Evolutionary conservation across 2,329 filamentous ascomycete species (phyloP).

Genomic region (Hypoxylon sp.): DNA sequence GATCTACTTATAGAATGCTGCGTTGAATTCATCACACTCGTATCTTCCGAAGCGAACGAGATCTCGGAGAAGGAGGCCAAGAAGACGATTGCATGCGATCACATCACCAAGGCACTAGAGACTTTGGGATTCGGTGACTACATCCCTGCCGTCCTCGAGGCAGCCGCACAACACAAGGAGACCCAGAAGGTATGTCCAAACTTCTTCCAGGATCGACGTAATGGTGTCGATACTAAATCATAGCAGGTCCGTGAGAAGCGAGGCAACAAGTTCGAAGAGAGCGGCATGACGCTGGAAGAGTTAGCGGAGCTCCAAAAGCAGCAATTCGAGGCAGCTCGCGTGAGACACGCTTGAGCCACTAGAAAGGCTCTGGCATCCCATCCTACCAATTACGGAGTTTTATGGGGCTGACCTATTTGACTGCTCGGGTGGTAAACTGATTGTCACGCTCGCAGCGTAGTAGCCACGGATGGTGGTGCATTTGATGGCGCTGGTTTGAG

Average conservation of each 20-base stretch:
- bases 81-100: conserved; percentile 98
- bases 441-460: conserved; percentile 1
- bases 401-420: conserved; percentile 5
- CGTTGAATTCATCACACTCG: conserved; percentile 98
- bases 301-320: conserved; percentile 90
- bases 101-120: conserved; percentile 94
- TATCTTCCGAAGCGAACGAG: conserved; percentile 98
- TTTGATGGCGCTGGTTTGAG: conserved; percentile 42
- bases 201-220: background rate
- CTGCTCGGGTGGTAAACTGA: conserved; percentile 13
- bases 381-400: conserved; percentile 18
- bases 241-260: conserved; percentile 92
- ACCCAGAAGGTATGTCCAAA: conserved; percentile 80
- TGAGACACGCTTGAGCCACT: conserved; percentile 48
- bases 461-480: conserved; percentile 30
- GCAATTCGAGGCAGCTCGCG: conserved; percentile 76
- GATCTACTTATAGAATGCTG: conserved; percentile 98
- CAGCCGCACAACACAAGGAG: conserved; percentile 80
- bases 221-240: conserved; percentile 35
- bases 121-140: conserved; percentile 95
- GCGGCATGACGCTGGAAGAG: conserved; percentile 91
- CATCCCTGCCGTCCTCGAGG: conserved; percentile 79
- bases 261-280: conserved; percentile 96
- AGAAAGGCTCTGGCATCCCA: conserved; percentile 15
- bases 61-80: conserved; percentile 99